These are phyloP conservation scores for Silene uniflora DNA, from an alignment of 148 eudicot species.

Conservation along the genomic window DNA sequence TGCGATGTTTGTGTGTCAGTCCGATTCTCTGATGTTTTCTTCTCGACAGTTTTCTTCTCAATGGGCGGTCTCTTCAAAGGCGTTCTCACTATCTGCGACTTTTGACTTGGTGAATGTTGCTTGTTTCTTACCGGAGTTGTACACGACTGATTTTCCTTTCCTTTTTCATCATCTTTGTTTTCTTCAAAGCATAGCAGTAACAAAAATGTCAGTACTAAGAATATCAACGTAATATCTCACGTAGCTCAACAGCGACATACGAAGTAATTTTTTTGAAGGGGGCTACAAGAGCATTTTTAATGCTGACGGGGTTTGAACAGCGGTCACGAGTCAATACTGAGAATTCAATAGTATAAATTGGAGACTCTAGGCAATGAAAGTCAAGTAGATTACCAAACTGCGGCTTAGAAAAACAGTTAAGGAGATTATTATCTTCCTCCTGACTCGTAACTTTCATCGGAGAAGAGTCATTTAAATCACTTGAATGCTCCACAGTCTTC, in stretches of 20 bases:
- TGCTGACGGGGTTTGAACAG: no score
- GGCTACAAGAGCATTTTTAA: no score
- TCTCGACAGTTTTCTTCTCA: conserved; percentile 31
- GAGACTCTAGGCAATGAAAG: not conserved
- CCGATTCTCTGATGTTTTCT: conserved; percentile 34
- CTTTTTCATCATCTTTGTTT: conserved; percentile 35
- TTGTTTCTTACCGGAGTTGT: conserved; percentile 28
- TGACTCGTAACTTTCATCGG: conserved; percentile 3
- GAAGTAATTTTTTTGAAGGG: no score
- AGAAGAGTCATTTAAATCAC: conserved; percentile 32
- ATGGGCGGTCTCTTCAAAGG: conserved; percentile 35
- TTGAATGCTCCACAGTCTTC: conserved; percentile 36
- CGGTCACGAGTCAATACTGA: not conserved
- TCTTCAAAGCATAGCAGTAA: conserved; percentile 3
- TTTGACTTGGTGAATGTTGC: conserved; percentile 33
- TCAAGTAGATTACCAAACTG: conserved; percentile 26
- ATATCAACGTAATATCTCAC: not conserved
- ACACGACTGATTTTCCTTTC: conserved; percentile 42
- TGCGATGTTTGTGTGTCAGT: conserved; percentile 32
- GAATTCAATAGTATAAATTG: not conserved
- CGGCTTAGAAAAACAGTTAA: conserved; percentile 21
- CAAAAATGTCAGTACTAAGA: not conserved
- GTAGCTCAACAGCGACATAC: no score
- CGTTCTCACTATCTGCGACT: conserved; percentile 30
- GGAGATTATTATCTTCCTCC: conserved; percentile 15